A percentile compares a stretch with the other conserved stretches of the same genome.
These are phyloP conservation scores for Ganoderma meredithae DNA, from an alignment of 1,284 basidiomycete species.

Conservation along the genomic window DNA sequence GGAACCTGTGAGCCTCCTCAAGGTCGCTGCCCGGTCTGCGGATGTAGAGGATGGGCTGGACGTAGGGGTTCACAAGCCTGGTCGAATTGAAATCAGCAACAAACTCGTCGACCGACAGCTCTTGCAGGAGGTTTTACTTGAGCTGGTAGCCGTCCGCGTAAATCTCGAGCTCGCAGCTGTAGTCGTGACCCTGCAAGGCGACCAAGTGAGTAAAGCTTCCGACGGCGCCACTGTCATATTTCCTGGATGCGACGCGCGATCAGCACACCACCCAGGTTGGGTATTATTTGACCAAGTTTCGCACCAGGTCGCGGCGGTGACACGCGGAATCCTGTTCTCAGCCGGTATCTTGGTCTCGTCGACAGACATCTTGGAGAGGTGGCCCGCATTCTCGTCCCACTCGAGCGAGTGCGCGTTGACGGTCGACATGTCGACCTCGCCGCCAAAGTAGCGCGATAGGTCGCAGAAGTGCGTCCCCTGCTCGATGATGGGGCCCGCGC, in stretches of 20 bases:
- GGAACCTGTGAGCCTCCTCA: slow-evolving; percentile 79
- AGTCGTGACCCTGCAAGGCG: slow-evolving; percentile 89
- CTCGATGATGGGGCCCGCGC: slow-evolving; percentile 92
- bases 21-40: slow-evolving; percentile 87
- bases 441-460: slow-evolving; percentile 96
- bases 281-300: not conserved
- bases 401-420: slow-evolving; percentile 90
- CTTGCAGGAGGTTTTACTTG: slow-evolving; percentile 55
- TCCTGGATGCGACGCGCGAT: slow-evolving; percentile 55
- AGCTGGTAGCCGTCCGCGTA: slow-evolving; percentile 89
- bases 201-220: slow-evolving; percentile 90
- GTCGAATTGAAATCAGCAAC: slow-evolving; percentile 14
- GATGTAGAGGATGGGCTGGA: slow-evolving; percentile 84
- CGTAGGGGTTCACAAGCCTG: slow-evolving; percentile 89
- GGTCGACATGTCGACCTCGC: slow-evolving; percentile 89
- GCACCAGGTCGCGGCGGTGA: slow-evolving; percentile 81
- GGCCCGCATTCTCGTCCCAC: slow-evolving; percentile 90
- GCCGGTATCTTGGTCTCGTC: slow-evolving; percentile 82
- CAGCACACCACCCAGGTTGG: not conserved
- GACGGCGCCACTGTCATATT: slow-evolving; percentile 92
- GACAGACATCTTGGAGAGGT: slow-evolving; percentile 82
- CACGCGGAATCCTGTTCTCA: slow-evolving; percentile 83
- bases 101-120: slow-evolving; percentile 26
- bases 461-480: slow-evolving; percentile 95
- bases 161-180: slow-evolving; percentile 93